Evolutionary conservation across 1,284 basidiomycete genomes (phyloP).

Genomic region (Ganoderma lucidum): DNA sequence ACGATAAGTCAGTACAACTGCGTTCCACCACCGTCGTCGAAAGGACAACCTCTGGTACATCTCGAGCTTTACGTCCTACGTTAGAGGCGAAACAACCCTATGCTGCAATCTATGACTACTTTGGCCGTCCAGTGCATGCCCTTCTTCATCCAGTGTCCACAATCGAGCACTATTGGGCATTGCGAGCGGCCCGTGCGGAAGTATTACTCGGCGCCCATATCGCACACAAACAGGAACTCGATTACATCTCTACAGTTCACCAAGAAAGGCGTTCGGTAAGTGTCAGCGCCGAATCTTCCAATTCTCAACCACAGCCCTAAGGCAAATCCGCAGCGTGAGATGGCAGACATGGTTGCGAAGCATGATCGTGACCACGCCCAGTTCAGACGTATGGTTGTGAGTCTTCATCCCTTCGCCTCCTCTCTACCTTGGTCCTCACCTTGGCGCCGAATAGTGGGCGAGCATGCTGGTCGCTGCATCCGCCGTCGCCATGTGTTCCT

Average conservation of each 20-base stretch:
- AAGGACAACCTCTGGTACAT: not conserved
- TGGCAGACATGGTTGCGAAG: conserved; percentile 13
- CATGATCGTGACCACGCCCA: conserved; percentile 16
- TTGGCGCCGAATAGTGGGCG: conserved; percentile 18
- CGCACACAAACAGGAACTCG: conserved; percentile 57
- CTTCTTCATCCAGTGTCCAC: conserved; percentile 21
- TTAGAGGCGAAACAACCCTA: not conserved
- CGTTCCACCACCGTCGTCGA: not conserved
- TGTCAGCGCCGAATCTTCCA: not conserved
- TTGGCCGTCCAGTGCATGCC: conserved; percentile 11
- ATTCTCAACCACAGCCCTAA: no score
- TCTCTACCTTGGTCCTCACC: not conserved
- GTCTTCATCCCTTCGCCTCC: not conserved
- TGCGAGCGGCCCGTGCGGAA: conserved; percentile 67
- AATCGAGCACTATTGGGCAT: conserved; percentile 65
- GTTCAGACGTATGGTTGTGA: conserved; percentile 20
- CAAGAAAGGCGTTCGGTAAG: conserved; percentile 57
- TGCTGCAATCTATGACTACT: conserved; percentile 11
- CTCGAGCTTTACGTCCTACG: not conserved
- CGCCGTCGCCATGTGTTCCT: not conserved
- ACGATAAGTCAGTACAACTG: not conserved
- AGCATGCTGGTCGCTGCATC: not conserved
- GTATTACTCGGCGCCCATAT: conserved; percentile 56
- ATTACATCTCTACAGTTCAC: conserved; percentile 46
- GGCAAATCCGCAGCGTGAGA: conserved; percentile 15